phyloP scores from a whole-genome alignment of 2,329 filamentous ascomycete genomes.

The Penicillium fuscoglaucum region DNA sequence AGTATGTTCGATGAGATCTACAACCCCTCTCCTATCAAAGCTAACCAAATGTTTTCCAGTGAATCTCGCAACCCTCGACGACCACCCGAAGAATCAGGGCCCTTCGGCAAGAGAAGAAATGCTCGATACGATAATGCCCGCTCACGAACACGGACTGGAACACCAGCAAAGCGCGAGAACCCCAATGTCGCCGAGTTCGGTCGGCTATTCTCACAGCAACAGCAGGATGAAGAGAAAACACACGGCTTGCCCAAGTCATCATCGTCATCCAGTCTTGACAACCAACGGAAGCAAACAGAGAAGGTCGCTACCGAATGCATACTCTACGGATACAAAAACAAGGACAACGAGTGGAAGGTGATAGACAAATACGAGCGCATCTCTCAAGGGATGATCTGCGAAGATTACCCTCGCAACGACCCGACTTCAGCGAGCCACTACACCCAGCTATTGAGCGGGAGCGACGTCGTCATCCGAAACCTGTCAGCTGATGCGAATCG shows the following conservation, averaged over 20 bases:
- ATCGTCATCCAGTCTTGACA: conserved; percentile 44
- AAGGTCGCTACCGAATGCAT: conserved; percentile 75
- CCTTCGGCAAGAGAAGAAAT: conserved; percentile 58
- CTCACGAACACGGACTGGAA: conserved; percentile 59
- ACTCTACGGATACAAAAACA: conserved; percentile 78
- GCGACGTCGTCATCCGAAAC: conserved; percentile 68
- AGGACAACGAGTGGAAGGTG: conserved; percentile 71
- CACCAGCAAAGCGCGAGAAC: conserved; percentile 60
- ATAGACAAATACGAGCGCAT: conserved; percentile 86
- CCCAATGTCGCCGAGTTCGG: conserved; percentile 51
- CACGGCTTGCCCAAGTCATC: conserved; percentile 41
- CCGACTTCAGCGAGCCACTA: conserved; percentile 69
- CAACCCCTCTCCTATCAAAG: not conserved
- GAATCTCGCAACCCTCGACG: conserved; percentile 53
- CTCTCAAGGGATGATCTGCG: conserved; percentile 76
- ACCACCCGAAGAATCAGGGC: conserved; percentile 60
- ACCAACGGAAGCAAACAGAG: conserved; percentile 39
- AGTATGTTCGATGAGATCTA: conserved; percentile 47
- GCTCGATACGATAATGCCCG: conserved; percentile 46
- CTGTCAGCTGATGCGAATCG: conserved; percentile 71
- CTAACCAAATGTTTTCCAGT: conserved; percentile 26
- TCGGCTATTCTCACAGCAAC: conserved; percentile 47
- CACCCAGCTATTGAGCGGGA: conserved; percentile 69
- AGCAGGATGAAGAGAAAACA: conserved; percentile 45
- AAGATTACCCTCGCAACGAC: conserved; percentile 89